Base-by-base conservation (phyloP, 2,329 filamentous ascomycete genomes). In the Hawksworthiomyces lignivorus region DNA sequence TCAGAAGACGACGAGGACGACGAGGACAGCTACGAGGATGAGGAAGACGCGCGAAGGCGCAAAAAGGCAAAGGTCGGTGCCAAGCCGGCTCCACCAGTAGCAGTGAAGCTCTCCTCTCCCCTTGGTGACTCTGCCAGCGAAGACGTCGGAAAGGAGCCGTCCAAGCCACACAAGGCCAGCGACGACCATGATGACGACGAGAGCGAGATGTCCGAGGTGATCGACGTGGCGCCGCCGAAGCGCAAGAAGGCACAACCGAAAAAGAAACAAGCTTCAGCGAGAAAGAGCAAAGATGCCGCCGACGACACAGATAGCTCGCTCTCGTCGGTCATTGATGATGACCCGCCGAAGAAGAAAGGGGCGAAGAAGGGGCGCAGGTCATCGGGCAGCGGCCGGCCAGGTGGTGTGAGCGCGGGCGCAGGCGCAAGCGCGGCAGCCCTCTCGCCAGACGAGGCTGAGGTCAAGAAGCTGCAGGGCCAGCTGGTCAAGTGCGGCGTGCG, bases 401-500 rank as follows among this genome's bases (percentile, higher is more conserved):
- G n/a, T n/a, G n/a, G n/a, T n/a, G n/a, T n/a, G n/a, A n/a, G n/a
- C n/a, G n/a, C n/a, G n/a, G n/a, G n/a, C n/a, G n/a, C n/a, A n/a
- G 37, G 10, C 4, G 12, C 40, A 11, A n/a, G 18, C 2, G 22
- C 32, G 26, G 56, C 61, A 22, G 63, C 71, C 27, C 12, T 52
- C 12, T 59, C 80, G 15, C 76, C 82, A 0, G 75, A 88, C 46
- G 78, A 87, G 45, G 80, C 76, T 4, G 85, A 94, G 59, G 84
- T 96, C 57, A 97, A 95, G 62, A 84, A 81, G 36, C 70, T 97
- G 4, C 90, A 97, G 63, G 77, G 80, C 8, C 87, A 90, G 62
- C 74, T 98, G 7, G 65, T 82, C 34, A 95, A 96, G 62, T 98
- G 90, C 55, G 90, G 90, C 22, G 78, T 96, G 42, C 83, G 87